Percentiles rank a stretch among this genome's conserved stretches.
These are phyloP conservation scores for Calonectria pteridis DNA, from an alignment of 2,329 filamentous ascomycete genomes.

Conservation along the genomic window DNA sequence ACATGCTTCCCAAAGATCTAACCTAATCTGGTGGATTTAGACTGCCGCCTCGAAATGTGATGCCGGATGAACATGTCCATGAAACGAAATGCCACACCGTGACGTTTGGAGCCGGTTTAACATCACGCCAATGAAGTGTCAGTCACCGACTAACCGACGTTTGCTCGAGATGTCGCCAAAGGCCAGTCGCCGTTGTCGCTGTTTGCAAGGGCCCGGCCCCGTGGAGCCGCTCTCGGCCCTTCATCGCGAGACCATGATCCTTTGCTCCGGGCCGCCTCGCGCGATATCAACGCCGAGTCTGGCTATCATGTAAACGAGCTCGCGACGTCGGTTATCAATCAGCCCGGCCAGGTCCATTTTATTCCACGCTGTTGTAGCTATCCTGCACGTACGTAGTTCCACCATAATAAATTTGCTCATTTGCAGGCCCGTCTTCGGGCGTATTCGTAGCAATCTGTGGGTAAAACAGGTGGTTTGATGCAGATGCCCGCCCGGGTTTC, in stretches of 20 bases:
- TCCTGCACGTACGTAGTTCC: not conserved
- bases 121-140: too few species aligned
- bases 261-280: not conserved
- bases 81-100: not conserved
- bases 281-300: too few species aligned
- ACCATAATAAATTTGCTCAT: not conserved
- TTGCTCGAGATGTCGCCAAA: not conserved
- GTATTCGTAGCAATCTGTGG: not conserved
- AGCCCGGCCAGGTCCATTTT: not conserved
- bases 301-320: not conserved
- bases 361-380: not conserved
- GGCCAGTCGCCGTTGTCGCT: not conserved
- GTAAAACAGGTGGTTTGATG: not conserved
- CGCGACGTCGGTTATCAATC: not conserved
- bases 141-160: not conserved
- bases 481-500: not conserved
- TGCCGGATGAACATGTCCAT: not conserved
- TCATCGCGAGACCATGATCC: not conserved
- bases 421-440: slow-evolving; percentile 2
- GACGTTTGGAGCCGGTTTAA: not conserved
- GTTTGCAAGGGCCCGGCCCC: not conserved
- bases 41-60: not conserved
- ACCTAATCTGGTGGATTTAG: not conserved
- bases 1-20: not conserved
- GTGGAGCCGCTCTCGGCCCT: not conserved